Percentiles rank a stretch among this genome's conserved stretches.
Evolutionary conservation across 148 eudicot genomes (phyloP).

Genomic region (Rhododendron kiyosumense): DNA sequence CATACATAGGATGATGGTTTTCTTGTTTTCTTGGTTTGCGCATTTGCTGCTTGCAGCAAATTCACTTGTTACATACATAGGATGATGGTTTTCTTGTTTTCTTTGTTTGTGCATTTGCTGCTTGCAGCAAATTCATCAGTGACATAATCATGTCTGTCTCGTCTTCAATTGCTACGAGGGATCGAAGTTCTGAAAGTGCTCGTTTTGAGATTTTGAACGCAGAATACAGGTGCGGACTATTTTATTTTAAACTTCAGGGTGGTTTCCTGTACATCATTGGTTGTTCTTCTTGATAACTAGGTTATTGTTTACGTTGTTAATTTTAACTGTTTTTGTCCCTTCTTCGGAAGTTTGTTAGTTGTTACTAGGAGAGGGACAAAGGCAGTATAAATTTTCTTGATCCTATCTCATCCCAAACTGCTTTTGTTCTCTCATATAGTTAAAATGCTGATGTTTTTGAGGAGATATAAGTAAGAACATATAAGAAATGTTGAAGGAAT

Average conservation of each 20-base stretch:
- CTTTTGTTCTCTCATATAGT: background rate
- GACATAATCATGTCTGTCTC: slow-evolving; percentile 76
- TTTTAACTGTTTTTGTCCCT: background rate
- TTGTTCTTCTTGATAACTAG: background rate
- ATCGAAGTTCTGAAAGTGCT: slow-evolving; percentile 80
- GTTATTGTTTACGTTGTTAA: background rate
- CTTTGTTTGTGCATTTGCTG: background rate
- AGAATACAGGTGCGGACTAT: slow-evolving; percentile 53
- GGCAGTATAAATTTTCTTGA: background rate
- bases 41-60: slow-evolving; percentile 46
- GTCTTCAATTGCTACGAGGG: slow-evolving; percentile 69
- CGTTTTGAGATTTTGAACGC: slow-evolving; percentile 84
- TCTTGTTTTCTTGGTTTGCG: background rate
- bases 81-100: background rate
- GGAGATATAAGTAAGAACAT: background rate
- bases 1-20: background rate
- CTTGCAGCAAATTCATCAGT: slow-evolving; percentile 84
- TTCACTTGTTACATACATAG: slow-evolving; percentile 20
- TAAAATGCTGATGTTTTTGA: background rate
- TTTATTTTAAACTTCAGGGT: background rate
- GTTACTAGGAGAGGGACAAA: background rate
- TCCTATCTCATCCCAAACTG: background rate
- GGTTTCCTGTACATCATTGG: background rate
- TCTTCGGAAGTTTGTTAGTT: background rate
- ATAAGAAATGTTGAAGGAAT: background rate